A percentile compares a stretch with the other conserved stretches of the same genome.
These are phyloP conservation scores for Chalaropsis ovoidea DNA, from an alignment of 2,329 filamentous ascomycete genomes.

Conservation along the genomic window DNA sequence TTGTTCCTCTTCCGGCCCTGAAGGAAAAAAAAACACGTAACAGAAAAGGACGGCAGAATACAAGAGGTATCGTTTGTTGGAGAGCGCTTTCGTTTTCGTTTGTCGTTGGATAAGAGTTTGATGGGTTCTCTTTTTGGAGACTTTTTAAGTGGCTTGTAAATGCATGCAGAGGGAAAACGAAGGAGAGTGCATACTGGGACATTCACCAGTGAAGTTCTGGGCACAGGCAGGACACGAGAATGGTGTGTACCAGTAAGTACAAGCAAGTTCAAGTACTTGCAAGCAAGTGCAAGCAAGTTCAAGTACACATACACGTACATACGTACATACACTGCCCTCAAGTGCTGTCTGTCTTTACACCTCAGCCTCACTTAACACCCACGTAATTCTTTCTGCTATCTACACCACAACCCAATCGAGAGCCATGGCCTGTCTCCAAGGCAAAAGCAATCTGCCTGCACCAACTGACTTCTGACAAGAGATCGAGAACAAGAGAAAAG, in stretches of 20 bases:
- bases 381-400: too few relatives aligned
- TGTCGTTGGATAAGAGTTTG: neutral
- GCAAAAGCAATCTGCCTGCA: neutral
- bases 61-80: neutral
- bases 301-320: neutral
- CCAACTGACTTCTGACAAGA: conserved; percentile 8
- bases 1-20: neutral
- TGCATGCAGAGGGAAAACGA: neutral
- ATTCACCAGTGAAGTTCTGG: neutral
- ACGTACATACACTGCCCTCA: too few relatives aligned
- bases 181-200: neutral
- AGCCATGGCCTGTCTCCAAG: neutral
- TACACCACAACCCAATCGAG: too few relatives aligned
- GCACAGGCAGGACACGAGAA: neutral
- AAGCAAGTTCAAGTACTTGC: too few relatives aligned
- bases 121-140: neutral
- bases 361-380: too few relatives aligned
- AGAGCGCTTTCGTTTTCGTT: neutral
- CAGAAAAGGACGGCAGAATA: neutral
- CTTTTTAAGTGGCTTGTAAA: neutral
- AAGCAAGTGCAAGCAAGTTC: neutral
- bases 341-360: too few relatives aligned
- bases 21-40: neutral
- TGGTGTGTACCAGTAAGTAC: too few relatives aligned
- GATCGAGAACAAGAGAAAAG: conserved; percentile 5